Conservation (phyloP, 495 filamentous ascomycete species). For the Tuber indicum region DNA sequence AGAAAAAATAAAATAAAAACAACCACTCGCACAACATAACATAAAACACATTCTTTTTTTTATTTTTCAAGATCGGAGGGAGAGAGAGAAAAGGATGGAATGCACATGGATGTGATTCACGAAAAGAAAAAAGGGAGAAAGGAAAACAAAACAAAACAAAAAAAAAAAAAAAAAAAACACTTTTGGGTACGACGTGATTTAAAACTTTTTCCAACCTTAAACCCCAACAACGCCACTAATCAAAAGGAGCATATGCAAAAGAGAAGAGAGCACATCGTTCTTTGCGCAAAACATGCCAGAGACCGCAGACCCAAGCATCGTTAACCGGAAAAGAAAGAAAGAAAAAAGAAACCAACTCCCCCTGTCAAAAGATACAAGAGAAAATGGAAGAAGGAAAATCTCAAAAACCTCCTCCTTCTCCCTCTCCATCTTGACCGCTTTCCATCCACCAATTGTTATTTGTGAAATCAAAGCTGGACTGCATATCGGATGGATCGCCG, state of each 20-base stretch:
- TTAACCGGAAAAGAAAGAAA: background rate
- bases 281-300: background rate
- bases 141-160: background rate
- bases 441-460: background rate
- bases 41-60: background rate
- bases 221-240: background rate
- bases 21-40: background rate
- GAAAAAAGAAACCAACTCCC: background rate
- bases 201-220: background rate
- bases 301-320: background rate
- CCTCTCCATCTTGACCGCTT: background rate
- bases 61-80: background rate
- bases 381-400: background rate
- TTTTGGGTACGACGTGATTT: background rate
- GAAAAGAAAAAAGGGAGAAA: background rate
- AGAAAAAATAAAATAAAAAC: background rate
- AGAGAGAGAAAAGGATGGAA: background rate
- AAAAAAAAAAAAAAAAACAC: background rate
- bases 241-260: background rate
- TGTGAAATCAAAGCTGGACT: background rate
- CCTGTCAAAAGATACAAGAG: background rate
- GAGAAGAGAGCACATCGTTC: background rate
- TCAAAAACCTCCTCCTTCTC: background rate
- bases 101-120: background rate
- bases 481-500: background rate